Conservation (phyloP, 1,284 basidiomycete species). For the Marasmius tenuissimus region DNA sequence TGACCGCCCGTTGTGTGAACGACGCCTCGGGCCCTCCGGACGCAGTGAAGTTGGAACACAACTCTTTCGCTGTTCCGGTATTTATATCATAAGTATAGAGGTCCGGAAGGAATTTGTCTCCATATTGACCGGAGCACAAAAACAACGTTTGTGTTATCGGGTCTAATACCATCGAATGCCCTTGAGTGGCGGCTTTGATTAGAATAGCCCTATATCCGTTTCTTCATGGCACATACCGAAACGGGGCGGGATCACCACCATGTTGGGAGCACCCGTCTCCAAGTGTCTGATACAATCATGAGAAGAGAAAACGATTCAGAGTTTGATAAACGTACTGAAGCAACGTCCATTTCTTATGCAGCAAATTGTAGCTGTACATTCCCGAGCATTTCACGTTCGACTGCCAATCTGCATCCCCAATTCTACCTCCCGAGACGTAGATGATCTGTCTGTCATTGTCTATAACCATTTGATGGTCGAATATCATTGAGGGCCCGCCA, state of each 20-base stretch:
- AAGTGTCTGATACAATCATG: conserved; percentile 27
- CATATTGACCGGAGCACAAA: conserved; percentile 71
- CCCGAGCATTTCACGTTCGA: conserved; percentile 56
- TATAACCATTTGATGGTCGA: conserved; percentile 82
- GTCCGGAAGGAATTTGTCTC: conserved; percentile 65
- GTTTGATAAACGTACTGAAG: conserved; percentile 51
- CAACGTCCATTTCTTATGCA: conserved; percentile 60
- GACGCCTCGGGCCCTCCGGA: conserved; percentile 65
- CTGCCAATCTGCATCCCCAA: conserved; percentile 64
- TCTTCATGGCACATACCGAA: conserved; percentile 44
- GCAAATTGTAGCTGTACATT: conserved; percentile 68
- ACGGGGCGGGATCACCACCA: conserved; percentile 52
- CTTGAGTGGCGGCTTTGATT: conserved; percentile 28
- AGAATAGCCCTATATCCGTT: not conserved
- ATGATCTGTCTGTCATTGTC: conserved; percentile 71
- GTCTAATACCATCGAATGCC: conserved; percentile 80
- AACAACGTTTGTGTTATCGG: conserved; percentile 54
- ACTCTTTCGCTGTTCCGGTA: conserved; percentile 56
- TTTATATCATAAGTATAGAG: conserved; percentile 72
- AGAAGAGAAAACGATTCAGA: conserved; percentile 1
- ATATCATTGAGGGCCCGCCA: conserved; percentile 69
- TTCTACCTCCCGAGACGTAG: conserved; percentile 78
- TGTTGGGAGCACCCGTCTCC: conserved; percentile 25
- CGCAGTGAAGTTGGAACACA: conserved; percentile 59
- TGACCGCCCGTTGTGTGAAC: conserved; percentile 70